phyloP scores from a whole-genome alignment of 2,329 filamentous ascomycete genomes.

The Botryosphaeria dothidea region DNA sequence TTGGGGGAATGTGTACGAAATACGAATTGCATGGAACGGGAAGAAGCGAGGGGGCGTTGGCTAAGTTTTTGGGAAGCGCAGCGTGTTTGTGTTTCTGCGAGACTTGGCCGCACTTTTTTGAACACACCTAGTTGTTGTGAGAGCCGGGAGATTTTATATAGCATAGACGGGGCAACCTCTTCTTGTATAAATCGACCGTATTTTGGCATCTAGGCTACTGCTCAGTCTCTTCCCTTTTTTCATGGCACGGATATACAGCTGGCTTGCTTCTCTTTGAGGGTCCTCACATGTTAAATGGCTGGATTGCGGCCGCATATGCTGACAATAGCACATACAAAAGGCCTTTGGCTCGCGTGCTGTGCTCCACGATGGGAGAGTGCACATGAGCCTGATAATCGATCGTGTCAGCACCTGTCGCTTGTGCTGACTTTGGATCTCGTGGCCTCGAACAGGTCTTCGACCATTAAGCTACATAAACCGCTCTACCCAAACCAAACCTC shows the following conservation, averaged over 20 bases:
- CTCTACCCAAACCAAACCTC: too few relatives aligned
- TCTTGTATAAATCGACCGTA: constrained; percentile 8
- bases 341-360: too few relatives aligned
- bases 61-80: neutral
- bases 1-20: neutral
- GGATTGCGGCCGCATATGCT: neutral
- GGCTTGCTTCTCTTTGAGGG: neutral
- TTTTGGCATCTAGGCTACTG: neutral
- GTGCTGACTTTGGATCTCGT: too few relatives aligned
- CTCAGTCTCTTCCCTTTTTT: too few relatives aligned
- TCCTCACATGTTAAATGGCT: neutral
- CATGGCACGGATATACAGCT: too few relatives aligned
- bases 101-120: neutral
- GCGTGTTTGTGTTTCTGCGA: neutral
- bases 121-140: neutral
- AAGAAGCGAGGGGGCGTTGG: neutral
- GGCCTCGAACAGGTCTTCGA: too few relatives aligned
- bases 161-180: neutral
- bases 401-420: too few relatives aligned
- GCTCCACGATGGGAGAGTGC: too few relatives aligned
- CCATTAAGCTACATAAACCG: too few relatives aligned
- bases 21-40: neutral
- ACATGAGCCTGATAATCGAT: too few relatives aligned
- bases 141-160: constrained; percentile 1
- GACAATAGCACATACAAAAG: neutral